A percentile compares a stretch with the other conserved stretches of the same genome.
Evolutionary conservation across 2,329 filamentous ascomycete genomes (phyloP).

Genomic region (Kalaharituber pfeilii): DNA sequence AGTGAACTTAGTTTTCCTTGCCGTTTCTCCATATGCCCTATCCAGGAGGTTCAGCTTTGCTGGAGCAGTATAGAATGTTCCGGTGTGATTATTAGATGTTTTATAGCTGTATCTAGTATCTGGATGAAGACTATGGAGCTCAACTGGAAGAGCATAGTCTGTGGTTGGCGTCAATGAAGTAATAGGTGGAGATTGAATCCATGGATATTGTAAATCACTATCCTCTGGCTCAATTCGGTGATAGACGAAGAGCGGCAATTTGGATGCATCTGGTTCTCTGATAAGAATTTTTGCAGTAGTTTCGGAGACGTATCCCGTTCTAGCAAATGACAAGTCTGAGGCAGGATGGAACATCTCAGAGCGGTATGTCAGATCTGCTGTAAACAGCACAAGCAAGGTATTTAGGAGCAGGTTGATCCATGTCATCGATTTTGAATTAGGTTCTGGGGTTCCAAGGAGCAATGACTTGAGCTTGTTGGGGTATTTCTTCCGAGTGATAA

Average conservation of each 20-base stretch:
- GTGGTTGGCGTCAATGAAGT: constrained; percentile 53
- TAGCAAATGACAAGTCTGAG: constrained; percentile 64
- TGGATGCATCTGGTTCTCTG: constrained; percentile 58
- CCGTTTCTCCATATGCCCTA: constrained; percentile 31
- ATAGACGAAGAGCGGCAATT: constrained; percentile 58
- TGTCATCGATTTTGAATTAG: constrained; percentile 49
- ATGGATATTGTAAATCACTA: constrained; percentile 35
- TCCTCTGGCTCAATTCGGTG: constrained; percentile 41
- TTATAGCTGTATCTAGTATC: constrained; percentile 67
- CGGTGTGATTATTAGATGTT: constrained; percentile 71
- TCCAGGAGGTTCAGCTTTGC: constrained; percentile 23
- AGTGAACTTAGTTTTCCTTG: constrained; percentile 55
- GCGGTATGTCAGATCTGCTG: constrained; percentile 61
- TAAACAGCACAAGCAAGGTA: constrained; percentile 46
- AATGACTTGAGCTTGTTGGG: constrained; percentile 46
- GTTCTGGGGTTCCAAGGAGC: constrained; percentile 57
- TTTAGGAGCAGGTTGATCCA: constrained; percentile 56
- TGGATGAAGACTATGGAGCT: constrained; percentile 47
- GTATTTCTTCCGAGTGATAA: constrained; percentile 23
- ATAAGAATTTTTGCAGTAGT: constrained; percentile 64
- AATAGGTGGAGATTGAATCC: constrained; percentile 29
- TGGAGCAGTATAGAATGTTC: constrained; percentile 64
- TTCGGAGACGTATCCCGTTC: constrained; percentile 73
- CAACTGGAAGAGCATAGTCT: constrained; percentile 62
- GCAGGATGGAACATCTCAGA: constrained; percentile 51